Percentiles rank a stretch among this genome's conserved stretches.
Conservation (phyloP, 306 rosid genomes). For the Vigna reflexopilosa region DNA sequence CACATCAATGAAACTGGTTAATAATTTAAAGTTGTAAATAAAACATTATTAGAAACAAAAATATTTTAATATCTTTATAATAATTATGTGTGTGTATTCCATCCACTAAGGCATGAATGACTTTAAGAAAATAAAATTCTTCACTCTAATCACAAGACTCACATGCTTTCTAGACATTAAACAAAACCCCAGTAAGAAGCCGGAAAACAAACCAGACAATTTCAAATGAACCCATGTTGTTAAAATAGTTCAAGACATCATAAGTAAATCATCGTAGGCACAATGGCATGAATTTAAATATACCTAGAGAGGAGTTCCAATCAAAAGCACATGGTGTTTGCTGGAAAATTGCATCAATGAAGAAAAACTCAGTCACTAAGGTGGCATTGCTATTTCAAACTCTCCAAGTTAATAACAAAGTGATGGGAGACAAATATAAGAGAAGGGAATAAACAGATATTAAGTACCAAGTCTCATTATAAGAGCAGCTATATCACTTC, state of each 20-base stretch:
- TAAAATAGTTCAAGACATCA: neutral
- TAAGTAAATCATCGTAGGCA: neutral
- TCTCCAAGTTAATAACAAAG: conserved; percentile 14
- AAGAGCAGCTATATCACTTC: no score
- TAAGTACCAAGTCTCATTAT: conserved; percentile 91
- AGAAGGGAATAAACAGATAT: conserved; percentile 30
- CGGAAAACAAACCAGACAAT: conserved; percentile 13
- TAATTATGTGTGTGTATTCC: no score
- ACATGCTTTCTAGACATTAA: neutral
- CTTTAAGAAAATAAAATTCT: no score
- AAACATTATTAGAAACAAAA: no score
- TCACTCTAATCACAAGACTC: neutral
- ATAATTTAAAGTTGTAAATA: no score
- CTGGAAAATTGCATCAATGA: conserved; percentile 77
- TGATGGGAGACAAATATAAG: conserved; percentile 22
- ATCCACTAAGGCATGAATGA: no score
- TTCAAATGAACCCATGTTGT: neutral
- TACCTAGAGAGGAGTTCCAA: conserved; percentile 99
- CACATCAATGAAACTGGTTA: no score
- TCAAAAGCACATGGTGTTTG: conserved; percentile 86
- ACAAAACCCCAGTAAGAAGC: neutral
- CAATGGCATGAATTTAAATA: conserved; percentile 37
- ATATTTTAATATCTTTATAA: no score
- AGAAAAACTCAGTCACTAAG: conserved; percentile 49
- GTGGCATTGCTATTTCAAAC: conserved; percentile 24